Conservation (phyloP, 1,284 basidiomycete genomes). For the Naganishia sp. region DNA sequence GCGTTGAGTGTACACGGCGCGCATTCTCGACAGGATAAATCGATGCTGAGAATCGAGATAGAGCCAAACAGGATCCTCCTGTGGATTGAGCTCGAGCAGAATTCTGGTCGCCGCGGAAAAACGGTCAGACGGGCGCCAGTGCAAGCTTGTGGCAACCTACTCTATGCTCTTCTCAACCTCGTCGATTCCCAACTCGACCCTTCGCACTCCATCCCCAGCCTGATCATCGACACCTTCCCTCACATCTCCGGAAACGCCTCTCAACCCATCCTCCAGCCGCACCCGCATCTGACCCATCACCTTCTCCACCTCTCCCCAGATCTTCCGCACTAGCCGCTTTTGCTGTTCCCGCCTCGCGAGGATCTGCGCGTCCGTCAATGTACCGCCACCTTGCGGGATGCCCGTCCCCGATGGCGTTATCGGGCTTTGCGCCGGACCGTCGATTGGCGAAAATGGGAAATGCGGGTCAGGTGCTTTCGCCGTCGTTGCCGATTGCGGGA, state of each 20-base stretch:
- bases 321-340: slow-evolving; percentile 89
- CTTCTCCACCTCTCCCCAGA: slow-evolving; percentile 93
- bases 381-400: slow-evolving; percentile 56
- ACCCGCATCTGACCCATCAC: slow-evolving; percentile 90
- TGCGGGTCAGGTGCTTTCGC: slow-evolving; percentile 9
- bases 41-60: slow-evolving; percentile 93
- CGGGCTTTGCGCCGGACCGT: not conserved
- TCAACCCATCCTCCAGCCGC: slow-evolving; percentile 72
- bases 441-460: slow-evolving; percentile 17
- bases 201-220: not conserved
- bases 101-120: slow-evolving; percentile 59
- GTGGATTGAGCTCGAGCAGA: slow-evolving; percentile 74
- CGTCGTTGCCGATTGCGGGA: not conserved
- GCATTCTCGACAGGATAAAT: slow-evolving; percentile 78
- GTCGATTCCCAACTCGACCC: slow-evolving; percentile 60
- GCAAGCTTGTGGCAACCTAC: slow-evolving; percentile 57
- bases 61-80: slow-evolving; percentile 81
- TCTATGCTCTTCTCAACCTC: slow-evolving; percentile 98
- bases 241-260: slow-evolving; percentile 65
- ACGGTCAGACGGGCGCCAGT: too few species aligned
- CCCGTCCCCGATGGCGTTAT: slow-evolving; percentile 43
- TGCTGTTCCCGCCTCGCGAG: slow-evolving; percentile 65
- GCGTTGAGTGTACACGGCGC: slow-evolving; percentile 64
- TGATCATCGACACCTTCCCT: not conserved
- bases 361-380: slow-evolving; percentile 34